Conservation (phyloP, 371 early-diverging fungal genomes). For the Cokeromyces recurvatus region DNA sequence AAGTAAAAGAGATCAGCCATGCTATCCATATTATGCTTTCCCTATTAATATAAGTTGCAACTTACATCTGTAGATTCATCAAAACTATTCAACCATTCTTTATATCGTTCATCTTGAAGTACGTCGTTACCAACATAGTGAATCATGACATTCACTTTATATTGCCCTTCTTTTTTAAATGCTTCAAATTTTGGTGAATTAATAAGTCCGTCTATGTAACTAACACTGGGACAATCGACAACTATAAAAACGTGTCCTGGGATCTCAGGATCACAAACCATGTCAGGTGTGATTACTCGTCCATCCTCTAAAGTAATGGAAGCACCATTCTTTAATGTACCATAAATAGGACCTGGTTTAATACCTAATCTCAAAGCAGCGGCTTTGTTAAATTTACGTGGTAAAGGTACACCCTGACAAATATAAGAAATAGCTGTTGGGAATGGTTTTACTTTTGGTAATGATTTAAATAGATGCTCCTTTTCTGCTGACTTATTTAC, state of each 20-base stretch:
- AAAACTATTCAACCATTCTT: conserved; percentile 72
- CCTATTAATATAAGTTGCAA: too few species aligned
- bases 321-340: conserved; percentile 66
- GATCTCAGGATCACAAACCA: conserved; percentile 49
- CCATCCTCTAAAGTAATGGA: conserved; percentile 68
- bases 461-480: conserved; percentile 16
- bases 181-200: conserved; percentile 41
- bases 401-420: conserved; percentile 69
- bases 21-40: too few species aligned
- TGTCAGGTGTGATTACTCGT: conserved; percentile 64
- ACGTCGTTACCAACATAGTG: conserved; percentile 71
- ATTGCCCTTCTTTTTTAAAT: conserved; percentile 23
- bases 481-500: conserved; percentile 2
- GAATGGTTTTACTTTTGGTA: conserved; percentile 44
- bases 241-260: conserved; percentile 66
- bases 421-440: conserved; percentile 65
- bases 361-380: conserved; percentile 78
- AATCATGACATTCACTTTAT: conserved; percentile 44
- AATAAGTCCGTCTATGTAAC: conserved; percentile 60
- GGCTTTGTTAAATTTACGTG: conserved; percentile 79
- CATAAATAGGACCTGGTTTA: conserved; percentile 66
- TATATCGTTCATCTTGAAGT: conserved; percentile 63
- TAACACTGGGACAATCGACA: conserved; percentile 75
- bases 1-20: too few species aligned
- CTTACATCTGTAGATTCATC: conserved; percentile 57